Evolutionary conservation across 73 alveolate species (phyloP).

Genomic region (Paramecium primaurelia): DNA sequence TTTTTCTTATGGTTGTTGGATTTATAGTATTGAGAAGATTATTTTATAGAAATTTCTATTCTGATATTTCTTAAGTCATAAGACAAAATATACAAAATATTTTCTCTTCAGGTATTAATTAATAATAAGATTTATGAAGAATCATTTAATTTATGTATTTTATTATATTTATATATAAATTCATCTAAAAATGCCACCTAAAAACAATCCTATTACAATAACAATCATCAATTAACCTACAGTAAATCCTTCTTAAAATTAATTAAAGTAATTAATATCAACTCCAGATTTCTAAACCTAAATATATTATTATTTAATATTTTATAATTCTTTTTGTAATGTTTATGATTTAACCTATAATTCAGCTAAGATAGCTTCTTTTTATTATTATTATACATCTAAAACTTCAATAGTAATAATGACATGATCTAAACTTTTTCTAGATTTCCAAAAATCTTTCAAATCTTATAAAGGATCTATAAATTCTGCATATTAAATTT

Average conservation of each 20-base stretch:
- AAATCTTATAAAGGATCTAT: not conserved
- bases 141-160: not conserved
- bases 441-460: not conserved
- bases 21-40: conserved; percentile 30
- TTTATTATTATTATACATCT: not conserved
- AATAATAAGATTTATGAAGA: not conserved
- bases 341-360: not conserved
- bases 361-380: not conserved
- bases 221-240: not conserved
- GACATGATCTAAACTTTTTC: not conserved
- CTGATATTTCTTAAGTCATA: not conserved
- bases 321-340: not conserved
- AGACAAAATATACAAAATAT: not conserved
- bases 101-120: not conserved
- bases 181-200: not conserved
- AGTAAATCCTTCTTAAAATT: not conserved
- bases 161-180: not conserved
- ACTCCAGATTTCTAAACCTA: not conserved
- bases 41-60: conserved; percentile 18
- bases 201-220: not conserved
- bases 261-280: not conserved
- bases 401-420: not conserved
- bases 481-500: not conserved
- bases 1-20: conserved; percentile 25
- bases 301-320: not conserved